phyloP scores from a whole-genome alignment of 73 alveolate genomes.

The Paramecium pentaurelia region DNA sequence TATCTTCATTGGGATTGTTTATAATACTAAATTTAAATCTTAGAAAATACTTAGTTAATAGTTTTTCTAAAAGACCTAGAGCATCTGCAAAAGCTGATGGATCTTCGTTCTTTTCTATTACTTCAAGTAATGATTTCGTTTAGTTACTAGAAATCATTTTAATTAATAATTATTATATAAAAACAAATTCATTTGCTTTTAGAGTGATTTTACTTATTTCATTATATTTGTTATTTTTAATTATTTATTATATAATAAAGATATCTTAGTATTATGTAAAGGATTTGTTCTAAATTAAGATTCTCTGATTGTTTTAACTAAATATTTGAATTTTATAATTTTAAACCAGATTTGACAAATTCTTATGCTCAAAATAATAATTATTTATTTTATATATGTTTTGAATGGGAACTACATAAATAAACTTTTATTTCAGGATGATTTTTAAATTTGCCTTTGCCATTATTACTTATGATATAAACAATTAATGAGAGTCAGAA shows the following conservation, averaged over 20 bases:
- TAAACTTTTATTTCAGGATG: too few species aligned
- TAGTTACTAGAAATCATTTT: neutral
- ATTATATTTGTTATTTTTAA: neutral
- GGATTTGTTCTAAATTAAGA: neutral
- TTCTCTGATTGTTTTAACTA: neutral
- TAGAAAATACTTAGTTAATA: neutral
- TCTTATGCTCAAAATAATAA: too few species aligned
- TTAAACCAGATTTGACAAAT: neutral
- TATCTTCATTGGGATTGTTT: neutral
- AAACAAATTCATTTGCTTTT: too few species aligned
- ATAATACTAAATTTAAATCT: neutral
- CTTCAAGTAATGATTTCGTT: neutral
- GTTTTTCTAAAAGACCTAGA: neutral
- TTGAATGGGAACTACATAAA: too few species aligned
- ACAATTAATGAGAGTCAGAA: too few species aligned
- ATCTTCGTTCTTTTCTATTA: neutral
- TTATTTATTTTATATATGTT: too few species aligned
- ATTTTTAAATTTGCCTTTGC: too few species aligned
- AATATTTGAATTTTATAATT: too few species aligned
- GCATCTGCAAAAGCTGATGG: conserved; percentile 30
- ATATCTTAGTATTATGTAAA: too few species aligned
- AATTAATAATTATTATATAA: neutral
- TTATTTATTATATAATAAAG: too few species aligned
- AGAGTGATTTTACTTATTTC: neutral
- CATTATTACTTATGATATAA: too few species aligned